A percentile compares a stretch with the other conserved stretches of the same genome.
These are phyloP conservation scores for Leccinum arenicola DNA, from an alignment of 768 basidiomycete species.

Conservation along the genomic window DNA sequence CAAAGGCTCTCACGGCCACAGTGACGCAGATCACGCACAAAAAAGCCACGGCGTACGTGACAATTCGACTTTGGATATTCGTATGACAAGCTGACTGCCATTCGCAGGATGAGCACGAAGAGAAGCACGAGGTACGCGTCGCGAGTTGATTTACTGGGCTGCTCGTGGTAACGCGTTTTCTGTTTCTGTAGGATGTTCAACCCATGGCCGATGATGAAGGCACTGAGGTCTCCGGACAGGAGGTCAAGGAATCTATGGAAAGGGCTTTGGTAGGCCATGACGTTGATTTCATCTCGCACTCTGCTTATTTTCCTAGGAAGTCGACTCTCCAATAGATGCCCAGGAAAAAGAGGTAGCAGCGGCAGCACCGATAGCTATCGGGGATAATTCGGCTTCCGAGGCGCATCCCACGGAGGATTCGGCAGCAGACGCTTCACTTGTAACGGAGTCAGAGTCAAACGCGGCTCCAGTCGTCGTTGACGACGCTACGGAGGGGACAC, in stretches of 20 bases:
- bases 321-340: constrained; percentile 33
- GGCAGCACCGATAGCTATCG: constrained; percentile 1
- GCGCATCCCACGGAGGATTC: neutral
- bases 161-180: neutral
- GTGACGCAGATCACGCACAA: constrained; percentile 18
- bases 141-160: neutral
- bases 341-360: constrained; percentile 24
- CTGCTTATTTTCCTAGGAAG: constrained; percentile 19
- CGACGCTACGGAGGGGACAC: constrained; percentile 3
- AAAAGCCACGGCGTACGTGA: constrained; percentile 22
- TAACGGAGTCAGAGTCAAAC: constrained; percentile 1
- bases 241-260: constrained; percentile 31
- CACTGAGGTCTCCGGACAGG: constrained; percentile 26
- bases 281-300: neutral
- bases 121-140: constrained; percentile 18
- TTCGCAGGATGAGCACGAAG: constrained; percentile 15
- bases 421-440: neutral
- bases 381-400: neutral
- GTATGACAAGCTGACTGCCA: constrained; percentile 12
- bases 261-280: constrained; percentile 22
- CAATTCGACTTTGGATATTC: neutral
- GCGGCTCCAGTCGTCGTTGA: neutral
- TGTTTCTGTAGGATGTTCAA: constrained; percentile 10
- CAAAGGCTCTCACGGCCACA: constrained; percentile 19
- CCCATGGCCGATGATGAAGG: constrained; percentile 32